Base-by-base conservation (phyloP, 1,139 yeast genomes). In the Candida pseudocylindracea region DNA sequence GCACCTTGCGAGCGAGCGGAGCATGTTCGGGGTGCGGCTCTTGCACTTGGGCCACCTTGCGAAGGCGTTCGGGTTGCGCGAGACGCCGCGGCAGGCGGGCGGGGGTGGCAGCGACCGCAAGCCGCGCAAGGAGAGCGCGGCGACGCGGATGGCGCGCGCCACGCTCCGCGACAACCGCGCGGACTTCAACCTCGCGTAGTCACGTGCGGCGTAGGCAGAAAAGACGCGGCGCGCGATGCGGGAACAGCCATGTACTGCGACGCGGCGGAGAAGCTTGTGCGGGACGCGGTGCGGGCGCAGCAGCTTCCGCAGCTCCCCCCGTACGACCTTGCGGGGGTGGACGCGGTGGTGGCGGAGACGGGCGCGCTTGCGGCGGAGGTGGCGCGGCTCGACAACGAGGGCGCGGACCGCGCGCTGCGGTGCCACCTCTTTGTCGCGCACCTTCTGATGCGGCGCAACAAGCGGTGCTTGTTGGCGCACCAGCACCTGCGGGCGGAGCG, bases 1-100 rank as follows among this genome's bases (percentile, higher is more conserved):
- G 0, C 99, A 88, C 56, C 66, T 81, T 38, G 58, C 85, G 0
- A 46, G 70, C 2, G 98, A 91, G 50, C 67, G 88, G 45, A 64
- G 60, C 31, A 70, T 65, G 39, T 88, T 88, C 57, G 83, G 80
- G 45, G 71, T 88, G 27, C 78, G 76, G 44, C 55, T 63, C 29
- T 56, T 91, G 37, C 99, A 88, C 60, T 57, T 91, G 42, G 99
- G 98, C 20, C 98, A 88, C 56, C 58, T 91, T 44, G 96, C 96
- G 13, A 88, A 88, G 51, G 67, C 91, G 41, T 91, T 91, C 52
- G 99, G 92, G 2, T 58, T 88, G 34, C 70, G 99, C 53, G 96
- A 88, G 44, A 75, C 93, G 3, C 98, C 98, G 12, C 83, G 81
- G 55, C 67, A 67, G 39, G 57, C 76, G 46, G 76, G 76, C 6